Percentiles rank a stretch among this genome's conserved stretches.
phyloP scores from a whole-genome alignment of 129 eudicot genomes.

The Saposhnikovia divaricata region DNA sequence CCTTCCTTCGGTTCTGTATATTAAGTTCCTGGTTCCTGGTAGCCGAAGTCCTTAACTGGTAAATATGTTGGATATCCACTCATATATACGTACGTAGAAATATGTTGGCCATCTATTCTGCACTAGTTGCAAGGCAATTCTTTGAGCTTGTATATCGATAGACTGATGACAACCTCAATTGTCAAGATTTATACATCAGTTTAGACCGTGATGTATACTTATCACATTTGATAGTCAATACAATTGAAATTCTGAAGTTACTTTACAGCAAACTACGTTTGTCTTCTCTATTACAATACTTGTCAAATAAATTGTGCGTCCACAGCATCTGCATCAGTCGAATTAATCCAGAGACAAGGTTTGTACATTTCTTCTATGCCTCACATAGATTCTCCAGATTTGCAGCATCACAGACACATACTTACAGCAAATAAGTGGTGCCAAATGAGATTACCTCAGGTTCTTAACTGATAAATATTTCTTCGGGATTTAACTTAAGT shows the following conservation, averaged over 20 bases:
- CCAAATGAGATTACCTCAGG: too few species aligned
- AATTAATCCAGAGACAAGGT: too few species aligned
- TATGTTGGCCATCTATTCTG: background rate
- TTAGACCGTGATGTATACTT: background rate
- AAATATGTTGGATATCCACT: background rate
- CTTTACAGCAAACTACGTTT: background rate
- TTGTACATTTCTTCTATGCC: too few species aligned
- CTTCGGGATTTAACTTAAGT: too few species aligned
- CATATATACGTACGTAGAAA: background rate
- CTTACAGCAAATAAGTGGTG: too few species aligned
- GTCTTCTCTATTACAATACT: too few species aligned
- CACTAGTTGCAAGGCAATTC: background rate
- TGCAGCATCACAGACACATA: too few species aligned
- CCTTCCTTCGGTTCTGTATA: background rate
- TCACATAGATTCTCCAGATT: too few species aligned
- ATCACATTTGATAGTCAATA: background rate
- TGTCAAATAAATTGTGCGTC: too few species aligned
- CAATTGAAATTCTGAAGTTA: background rate
- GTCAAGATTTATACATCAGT: background rate
- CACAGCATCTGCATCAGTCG: too few species aligned
- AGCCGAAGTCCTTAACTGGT: background rate
- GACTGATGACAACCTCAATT: background rate
- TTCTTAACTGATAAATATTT: too few species aligned
- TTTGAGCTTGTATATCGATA: background rate
- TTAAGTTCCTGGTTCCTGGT: background rate